A percentile compares a stretch with the other conserved stretches of the same genome.
These are phyloP conservation scores for Syzygium jambos DNA, from an alignment of 345 rosid species.

Conservation along the genomic window DNA sequence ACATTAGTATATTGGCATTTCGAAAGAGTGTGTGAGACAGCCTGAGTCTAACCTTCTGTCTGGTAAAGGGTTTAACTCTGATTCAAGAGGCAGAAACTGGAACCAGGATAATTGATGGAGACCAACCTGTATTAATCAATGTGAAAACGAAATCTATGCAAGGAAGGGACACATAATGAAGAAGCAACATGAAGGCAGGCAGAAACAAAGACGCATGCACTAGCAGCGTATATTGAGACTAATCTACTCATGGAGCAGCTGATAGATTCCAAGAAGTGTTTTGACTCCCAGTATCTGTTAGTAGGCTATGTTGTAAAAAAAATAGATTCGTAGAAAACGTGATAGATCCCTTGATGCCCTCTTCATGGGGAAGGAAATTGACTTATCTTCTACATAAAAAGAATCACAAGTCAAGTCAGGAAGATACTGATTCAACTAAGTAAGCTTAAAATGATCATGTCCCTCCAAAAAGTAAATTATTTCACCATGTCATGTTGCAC, in stretches of 20 bases:
- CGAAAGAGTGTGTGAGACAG: neutral
- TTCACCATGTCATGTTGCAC: neutral
- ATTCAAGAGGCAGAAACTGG: slow-evolving; percentile 86
- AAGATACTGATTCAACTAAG: neutral
- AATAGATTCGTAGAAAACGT: neutral
- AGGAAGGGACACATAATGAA: neutral
- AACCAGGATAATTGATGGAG: slow-evolving; percentile 88
- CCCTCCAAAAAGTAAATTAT: neutral
- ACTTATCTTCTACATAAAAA: neutral
- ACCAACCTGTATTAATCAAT: slow-evolving; percentile 51
- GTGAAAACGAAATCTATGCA: neutral
- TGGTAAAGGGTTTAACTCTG: slow-evolving; percentile 56
- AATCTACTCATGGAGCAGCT: neutral
- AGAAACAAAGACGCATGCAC: neutral
- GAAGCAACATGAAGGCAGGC: neutral
- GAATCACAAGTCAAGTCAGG: neutral
- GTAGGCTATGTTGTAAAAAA: neutral
- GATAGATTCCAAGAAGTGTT: neutral
- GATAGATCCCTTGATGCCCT: neutral
- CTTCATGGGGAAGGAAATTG: neutral
- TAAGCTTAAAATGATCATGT: neutral
- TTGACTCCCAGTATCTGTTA: neutral
- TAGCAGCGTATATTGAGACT: neutral
- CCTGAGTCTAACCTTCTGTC: slow-evolving; percentile 57
- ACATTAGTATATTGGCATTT: neutral